Base-by-base conservation (phyloP, 139 green algal species). In the Raphidocelis subcapitata region DNA sequence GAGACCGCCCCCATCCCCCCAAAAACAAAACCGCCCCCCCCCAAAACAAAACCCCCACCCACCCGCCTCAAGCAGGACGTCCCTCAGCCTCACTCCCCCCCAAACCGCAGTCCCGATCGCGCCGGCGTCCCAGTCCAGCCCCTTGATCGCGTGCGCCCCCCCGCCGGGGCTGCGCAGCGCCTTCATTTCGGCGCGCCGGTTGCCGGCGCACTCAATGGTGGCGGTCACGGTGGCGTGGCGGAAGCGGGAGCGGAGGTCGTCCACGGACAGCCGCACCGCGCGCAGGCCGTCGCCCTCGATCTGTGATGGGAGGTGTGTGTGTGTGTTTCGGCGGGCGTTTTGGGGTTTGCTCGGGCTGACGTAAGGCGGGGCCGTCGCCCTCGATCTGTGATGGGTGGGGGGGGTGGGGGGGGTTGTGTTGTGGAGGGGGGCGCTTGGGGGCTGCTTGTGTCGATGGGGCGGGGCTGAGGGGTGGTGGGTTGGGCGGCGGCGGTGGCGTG, bases 141-240 rank as follows among this genome's bases (percentile, higher is more conserved):
- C 91, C 75, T 94, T 91, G 54, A 94, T 82, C 23, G 51, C 8
- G 1, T 49, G 28, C 21, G 32, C 51, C 5, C 49, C 35, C 47
- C 62, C 62, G 12, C 69, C 70, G 28, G 70, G 70, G 21, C 59
- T 35, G 21, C 60, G 47, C n/a, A 86, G 62, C 0, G 46, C 67
- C 36, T 86, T 88, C 80, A 94, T 86, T 62, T 92, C 88, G 18
- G 83, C 82, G 26, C 93, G 84, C 26, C 93, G 81, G 84, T 97
- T 98, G 71, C 92, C 92, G 60, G 86, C 70, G 80, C 92, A 97
- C 82, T 97, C 87, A 62, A 97, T 47, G 1, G 88, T 93, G 44
- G 90, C 88, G 0, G 84, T 72, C 20, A 97, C 60, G 4, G 72
- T 86, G 81, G 91, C 84, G 75, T 90, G 89, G 49, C 87, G 87